Base-by-base conservation (phyloP, 306 rosid genomes). In the Hippophae tibetana region DNA sequence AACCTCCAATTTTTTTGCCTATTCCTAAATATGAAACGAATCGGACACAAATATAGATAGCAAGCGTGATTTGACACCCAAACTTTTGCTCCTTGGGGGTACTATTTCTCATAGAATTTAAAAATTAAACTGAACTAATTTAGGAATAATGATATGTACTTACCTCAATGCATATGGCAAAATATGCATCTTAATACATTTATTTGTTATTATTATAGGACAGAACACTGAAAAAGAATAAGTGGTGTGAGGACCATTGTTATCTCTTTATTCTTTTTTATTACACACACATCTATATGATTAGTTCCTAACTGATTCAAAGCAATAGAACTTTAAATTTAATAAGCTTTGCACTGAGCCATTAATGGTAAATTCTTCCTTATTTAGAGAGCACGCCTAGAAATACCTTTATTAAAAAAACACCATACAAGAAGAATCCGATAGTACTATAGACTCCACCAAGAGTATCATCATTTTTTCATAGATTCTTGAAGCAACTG, bases 401-500 rank as follows among this genome's bases (percentile, higher is more conserved):
- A 62, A 74, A 63, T 63, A 38, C 14, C 12, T 13, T 61, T 61
- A 31, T 46, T 62, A 68, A 49, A 54, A 54, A 18, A 18, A 55
- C 61, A 67, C 72, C 80, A 72, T 70, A 68, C 63, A 66, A 63
- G 44, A 51, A 76, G 93, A 71, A 82, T 88, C 94, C 59, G 72
- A 44, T 66, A 77, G 70, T 82, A 78, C 81, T 75, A 64, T 60
- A 61, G 31, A 53, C 67, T 46, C 67, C 75, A 71, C 69, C 77
- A 71, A 70, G 45, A 43, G 58, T 74, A 57, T 67, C 64, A 64
- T 72, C 72, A 56, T 57, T 74, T 72, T 72, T 44, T 56, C 52
- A 14, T 23, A 66, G 87, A 81, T 85, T 85, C 95, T 69, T 61
- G 72, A 46, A 60, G 42, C 72, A 69, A 74, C 87, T 68, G 78